Percentiles rank a stretch among this genome's conserved stretches.
These are phyloP conservation scores for Elaeagnus macrophylla DNA, from an alignment of 306 rosid genomes.

Conservation along the genomic window DNA sequence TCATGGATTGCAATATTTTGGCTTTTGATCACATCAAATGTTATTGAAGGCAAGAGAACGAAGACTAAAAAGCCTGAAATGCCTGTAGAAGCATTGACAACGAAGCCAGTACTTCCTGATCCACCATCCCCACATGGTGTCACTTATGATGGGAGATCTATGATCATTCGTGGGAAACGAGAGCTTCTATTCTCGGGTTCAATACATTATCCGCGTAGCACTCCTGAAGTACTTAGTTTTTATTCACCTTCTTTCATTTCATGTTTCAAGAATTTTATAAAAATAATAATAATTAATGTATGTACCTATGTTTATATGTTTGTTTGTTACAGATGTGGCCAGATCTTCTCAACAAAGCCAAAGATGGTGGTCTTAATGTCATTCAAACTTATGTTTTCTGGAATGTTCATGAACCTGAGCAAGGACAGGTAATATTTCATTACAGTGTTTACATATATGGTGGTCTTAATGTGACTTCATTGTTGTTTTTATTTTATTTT, in stretches of 20 bases:
- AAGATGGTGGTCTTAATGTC: conserved; percentile 67
- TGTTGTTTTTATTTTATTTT: too few species aligned
- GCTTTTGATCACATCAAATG: too few species aligned
- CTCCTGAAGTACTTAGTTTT: conserved; percentile 40
- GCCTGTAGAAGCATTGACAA: too few species aligned
- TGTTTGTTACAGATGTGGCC: conserved; percentile 68
- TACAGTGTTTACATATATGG: too few species aligned
- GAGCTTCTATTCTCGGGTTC: conserved; percentile 80
- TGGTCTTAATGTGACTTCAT: too few species aligned
- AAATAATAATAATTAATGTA: not conserved
- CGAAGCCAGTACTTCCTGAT: not conserved
- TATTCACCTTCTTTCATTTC: not conserved
- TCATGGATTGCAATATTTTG: too few species aligned
- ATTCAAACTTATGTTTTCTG: conserved; percentile 91
- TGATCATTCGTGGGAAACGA: conserved; percentile 50
- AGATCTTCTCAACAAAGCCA: conserved; percentile 48
- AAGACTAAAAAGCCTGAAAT: too few species aligned
- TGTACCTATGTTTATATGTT: not conserved
- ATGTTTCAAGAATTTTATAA: too few species aligned
- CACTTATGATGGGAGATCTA: conserved; percentile 51
- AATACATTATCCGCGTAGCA: conserved; percentile 72
- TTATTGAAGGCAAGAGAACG: too few species aligned
- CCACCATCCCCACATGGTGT: conserved; percentile 25
- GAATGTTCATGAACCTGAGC: conserved; percentile 70
- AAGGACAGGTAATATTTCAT: conserved; percentile 56